Base-by-base conservation (phyloP, 1,284 basidiomycete genomes). In the Boletus smithii region DNA sequence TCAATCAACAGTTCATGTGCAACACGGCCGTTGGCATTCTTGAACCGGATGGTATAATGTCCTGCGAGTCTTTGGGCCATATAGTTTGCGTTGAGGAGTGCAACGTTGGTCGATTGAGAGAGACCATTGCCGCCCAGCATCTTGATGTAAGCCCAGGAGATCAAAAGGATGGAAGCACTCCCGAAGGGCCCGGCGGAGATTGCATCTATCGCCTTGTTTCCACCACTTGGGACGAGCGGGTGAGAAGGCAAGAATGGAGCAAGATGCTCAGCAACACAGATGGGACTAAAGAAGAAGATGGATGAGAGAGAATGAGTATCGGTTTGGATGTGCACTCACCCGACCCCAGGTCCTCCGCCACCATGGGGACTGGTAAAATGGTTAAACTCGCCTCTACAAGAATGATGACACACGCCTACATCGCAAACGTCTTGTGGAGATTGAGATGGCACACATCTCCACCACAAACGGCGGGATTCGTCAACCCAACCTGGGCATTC, bases 371-470 rank as follows among this genome's bases (percentile, higher is more conserved):
- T 91, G 49, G 49, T 40, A 14, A 56, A 45, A 39, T 34, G 11
- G 41, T 54, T 22, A 61, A 43, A 39, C 29, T 41, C 0, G 46
- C 22, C 22, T 38, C 36, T 6, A 44, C 24, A 42, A 46, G 4
- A 42, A 23, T 20, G 46, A 32, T 30, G 20, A 41, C 0, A 35
- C 27, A 37, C 44, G 53, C 70, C 49, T 62, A 91, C 88, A 95
- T 95, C 7, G 89, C 85, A 62, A 95, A 94, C 0, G 92, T 94
- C 73, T 98, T 98, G 78, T 99, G 95, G 42, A 99, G 73, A 73
- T 99, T 99, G 74, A 98, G 78, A 68, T 99, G 95, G 63, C 93
- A 97, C 33, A 99, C 94, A 69, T 99, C 95, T 48, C 94, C 95
- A 43, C 95, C 95, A 63, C 95, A 97, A 27, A 81, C 86, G 5